These are phyloP conservation scores for Colletotrichum tofieldiae DNA, from an alignment of 2,329 filamentous ascomycete species.

Conservation along the genomic window DNA sequence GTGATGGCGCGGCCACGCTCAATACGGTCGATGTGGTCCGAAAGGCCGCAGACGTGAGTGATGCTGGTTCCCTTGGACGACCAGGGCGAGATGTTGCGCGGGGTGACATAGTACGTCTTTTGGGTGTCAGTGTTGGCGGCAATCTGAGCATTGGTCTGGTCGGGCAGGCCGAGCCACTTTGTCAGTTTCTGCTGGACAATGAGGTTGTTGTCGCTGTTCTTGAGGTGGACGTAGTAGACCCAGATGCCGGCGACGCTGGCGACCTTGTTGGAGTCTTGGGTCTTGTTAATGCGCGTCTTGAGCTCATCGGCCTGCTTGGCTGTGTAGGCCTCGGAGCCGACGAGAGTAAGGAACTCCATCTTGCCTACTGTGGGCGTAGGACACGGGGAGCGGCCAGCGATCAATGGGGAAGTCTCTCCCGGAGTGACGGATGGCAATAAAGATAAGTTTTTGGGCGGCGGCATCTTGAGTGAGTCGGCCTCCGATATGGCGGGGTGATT, in stretches of 20 bases:
- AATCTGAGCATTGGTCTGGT: slow-evolving; percentile 62
- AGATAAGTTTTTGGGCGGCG: slow-evolving; percentile 35
- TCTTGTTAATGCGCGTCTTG: slow-evolving; percentile 61
- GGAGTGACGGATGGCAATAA: slow-evolving; percentile 32
- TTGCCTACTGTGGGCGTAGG: slow-evolving; percentile 37
- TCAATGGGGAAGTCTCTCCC: slow-evolving; percentile 42
- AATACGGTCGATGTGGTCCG: slow-evolving; percentile 79
- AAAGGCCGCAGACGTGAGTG: slow-evolving; percentile 89
- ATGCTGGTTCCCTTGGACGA: slow-evolving; percentile 97
- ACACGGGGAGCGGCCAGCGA: slow-evolving; percentile 42
- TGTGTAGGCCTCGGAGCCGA: slow-evolving; percentile 67
- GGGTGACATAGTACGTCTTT: slow-evolving; percentile 76
- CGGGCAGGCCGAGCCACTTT: slow-evolving; percentile 56
- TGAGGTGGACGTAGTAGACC: slow-evolving; percentile 78
- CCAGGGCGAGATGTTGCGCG: slow-evolving; percentile 95
- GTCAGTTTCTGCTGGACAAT: slow-evolving; percentile 60
- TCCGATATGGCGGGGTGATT: slow-evolving; percentile 40
- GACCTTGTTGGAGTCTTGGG: slow-evolving; percentile 53
- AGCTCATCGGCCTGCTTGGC: slow-evolving; percentile 61
- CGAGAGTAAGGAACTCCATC: slow-evolving; percentile 52
- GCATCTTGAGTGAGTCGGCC: slow-evolving; percentile 37
- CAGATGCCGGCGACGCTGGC: slow-evolving; percentile 67
- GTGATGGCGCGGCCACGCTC: slow-evolving; percentile 89
- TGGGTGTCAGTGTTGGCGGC: slow-evolving; percentile 56
- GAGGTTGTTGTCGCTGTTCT: slow-evolving; percentile 59